These are phyloP conservation scores for Macaranga tanarius DNA, from an alignment of 441 rosid species.

Conservation along the genomic window DNA sequence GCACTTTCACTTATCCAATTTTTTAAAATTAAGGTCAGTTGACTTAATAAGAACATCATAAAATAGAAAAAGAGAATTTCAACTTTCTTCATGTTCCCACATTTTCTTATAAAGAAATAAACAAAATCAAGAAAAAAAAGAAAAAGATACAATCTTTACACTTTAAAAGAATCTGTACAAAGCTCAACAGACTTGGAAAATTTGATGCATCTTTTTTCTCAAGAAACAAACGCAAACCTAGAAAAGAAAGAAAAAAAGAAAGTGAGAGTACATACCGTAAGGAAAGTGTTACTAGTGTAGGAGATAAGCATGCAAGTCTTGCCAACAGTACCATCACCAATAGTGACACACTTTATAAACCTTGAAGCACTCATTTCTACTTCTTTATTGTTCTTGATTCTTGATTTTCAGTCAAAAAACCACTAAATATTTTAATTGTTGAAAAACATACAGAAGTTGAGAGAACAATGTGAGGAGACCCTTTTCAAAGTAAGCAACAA, in stretches of 20 bases:
- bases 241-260: constrained; percentile 13
- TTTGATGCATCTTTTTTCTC: constrained; percentile 27
- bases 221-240: too few species aligned
- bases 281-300: constrained; percentile 94
- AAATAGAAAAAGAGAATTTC: background rate
- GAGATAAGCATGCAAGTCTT: constrained; percentile 98
- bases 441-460: constrained; percentile 8
- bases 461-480: background rate
- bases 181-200: background rate
- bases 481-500: background rate
- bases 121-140: background rate
- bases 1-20: background rate
- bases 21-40: background rate
- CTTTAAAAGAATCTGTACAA: background rate
- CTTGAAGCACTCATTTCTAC: constrained; percentile 74
- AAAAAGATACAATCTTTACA: background rate
- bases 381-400: constrained; percentile 10
- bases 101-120: constrained; percentile 19
- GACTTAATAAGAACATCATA: background rate
- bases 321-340: constrained; percentile 98
- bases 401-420: constrained; percentile 14
- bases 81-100: background rate
- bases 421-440: constrained; percentile 17
- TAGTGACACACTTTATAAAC: constrained; percentile 92
- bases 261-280: constrained; percentile 57